phyloP scores from a whole-genome alignment of 495 filamentous ascomycete genomes.

The Penicillium simplicissimum region DNA sequence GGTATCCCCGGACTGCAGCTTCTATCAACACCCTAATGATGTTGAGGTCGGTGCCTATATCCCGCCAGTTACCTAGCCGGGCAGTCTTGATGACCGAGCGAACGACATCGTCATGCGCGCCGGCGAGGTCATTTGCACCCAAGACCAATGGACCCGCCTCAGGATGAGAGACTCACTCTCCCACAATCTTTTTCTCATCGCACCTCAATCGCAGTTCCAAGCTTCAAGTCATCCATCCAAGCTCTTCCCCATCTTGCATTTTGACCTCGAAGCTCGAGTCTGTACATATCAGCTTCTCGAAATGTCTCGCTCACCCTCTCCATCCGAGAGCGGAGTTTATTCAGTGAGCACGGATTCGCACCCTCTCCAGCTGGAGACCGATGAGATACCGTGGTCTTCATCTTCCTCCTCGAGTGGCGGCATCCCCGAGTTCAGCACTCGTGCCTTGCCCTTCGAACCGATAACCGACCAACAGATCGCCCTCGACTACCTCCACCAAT shows the following conservation, averaged over 20 bases:
- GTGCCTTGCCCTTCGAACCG: not conserved
- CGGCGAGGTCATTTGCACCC: not conserved
- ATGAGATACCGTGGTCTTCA: not conserved
- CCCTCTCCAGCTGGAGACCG: not conserved
- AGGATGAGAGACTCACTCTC: not conserved
- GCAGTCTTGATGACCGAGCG: too few species aligned
- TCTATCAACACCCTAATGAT: not conserved
- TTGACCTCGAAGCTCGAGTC: not conserved
- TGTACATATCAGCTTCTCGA: not conserved
- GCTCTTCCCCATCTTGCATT: not conserved
- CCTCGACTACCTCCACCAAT: not conserved
- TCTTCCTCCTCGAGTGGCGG: not conserved
- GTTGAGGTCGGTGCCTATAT: not conserved
- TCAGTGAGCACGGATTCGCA: not conserved
- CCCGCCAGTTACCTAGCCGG: not conserved
- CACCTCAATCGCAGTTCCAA: not conserved
- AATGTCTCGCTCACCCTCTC: not conserved
- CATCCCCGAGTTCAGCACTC: not conserved
- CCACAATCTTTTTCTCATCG: not conserved
- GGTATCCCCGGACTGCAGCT: not conserved
- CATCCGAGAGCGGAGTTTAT: not conserved
- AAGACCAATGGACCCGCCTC: not conserved
- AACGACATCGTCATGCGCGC: not conserved
- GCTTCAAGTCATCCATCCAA: not conserved
- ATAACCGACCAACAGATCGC: not conserved